Evolutionary conservation across 2,329 filamentous ascomycete species (phyloP), one percentile per base, ranked within the genome.

Genomic region (Hymenoscyphus occultus): DNA sequence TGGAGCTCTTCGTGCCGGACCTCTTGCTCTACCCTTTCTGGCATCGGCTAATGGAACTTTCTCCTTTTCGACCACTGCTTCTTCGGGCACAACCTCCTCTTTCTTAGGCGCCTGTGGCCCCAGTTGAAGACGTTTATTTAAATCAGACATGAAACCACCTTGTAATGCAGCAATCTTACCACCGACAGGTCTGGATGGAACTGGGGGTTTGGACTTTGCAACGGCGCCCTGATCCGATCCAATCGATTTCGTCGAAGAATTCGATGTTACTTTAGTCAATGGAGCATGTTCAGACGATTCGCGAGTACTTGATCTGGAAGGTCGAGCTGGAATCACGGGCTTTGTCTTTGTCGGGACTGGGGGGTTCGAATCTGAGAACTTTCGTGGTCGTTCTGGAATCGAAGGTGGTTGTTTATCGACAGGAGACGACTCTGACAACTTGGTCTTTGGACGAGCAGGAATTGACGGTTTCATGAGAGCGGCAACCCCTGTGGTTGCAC

Each of bases 141-240:
- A 81, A 74, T 98, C 94, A 56, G 88, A 93, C 84, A 99, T 87
- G 77, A 99, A 98, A 2, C 91, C 92, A 45, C 91, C 91, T 78
- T 96, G 93, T 39, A 99, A 81, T 31, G 92, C 90, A 16, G 93
- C 92, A 75, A 99, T 96, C 80, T 98, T 98, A 72, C 87, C 86
- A 10, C 91, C 91, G 56, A 84, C 83, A 1, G 93, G 91, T 57
- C 92, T 87, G 14, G 88, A 85, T 12, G 95, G 93, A 1, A 98
- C 85, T 0, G 87, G 85, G 4, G 95, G 93, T 76, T 97, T 98
- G n/a, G 86, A 78, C 75, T 93, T 96, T 13, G 82, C 76, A 16
- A 80, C 76, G 1, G 79, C 75, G 58, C 80, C 78, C 65, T 80
- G 76, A 35, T 77, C 77, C 10, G 77, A 73, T 54, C 68, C 73